Base-by-base conservation (phyloP, 495 filamentous ascomycete genomes). In the Podospora didyma region DNA sequence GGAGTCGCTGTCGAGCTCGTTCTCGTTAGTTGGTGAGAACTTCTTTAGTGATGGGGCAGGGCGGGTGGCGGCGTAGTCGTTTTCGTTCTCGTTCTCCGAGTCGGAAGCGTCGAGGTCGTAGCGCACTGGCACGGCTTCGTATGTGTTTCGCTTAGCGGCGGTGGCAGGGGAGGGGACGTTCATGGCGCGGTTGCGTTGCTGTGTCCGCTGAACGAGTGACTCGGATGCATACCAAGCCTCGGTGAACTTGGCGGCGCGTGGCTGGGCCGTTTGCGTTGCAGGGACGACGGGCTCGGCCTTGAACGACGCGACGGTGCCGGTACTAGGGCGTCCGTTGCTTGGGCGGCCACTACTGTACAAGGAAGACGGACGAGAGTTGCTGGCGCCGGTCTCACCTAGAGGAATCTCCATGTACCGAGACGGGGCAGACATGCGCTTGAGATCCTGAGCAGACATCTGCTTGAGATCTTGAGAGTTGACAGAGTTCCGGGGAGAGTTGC, bases 221-320 rank as follows among this genome's bases (percentile, higher is more conserved):
- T 81, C 77, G 24, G 75, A 72, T 6, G 79, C 68, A 62, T 77
- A 79, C 80, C 80, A 87, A 0, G 82, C 73, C 60, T 87, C 83
- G 10, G 78, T 79, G 64, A 87, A 81, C 75, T 80, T 84, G 57
- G 86, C 84, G 3, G 78, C 70, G 41, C 85, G 82, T 20, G 69
- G 70, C 17, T 73, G 72, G 16, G 66, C 49, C 61, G 74, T 63
- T 65, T 74, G 57, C 58, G 64, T 42, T 56, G 75, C 53, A 0
- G 49, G 53, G 20, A 65, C n/a, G n/a, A n/a, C 58, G 19, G 58
- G 52, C 19, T 57, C 53, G 26, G 56, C 37, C 53, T 47, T 56
- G 53, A 57, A 53, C 11, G 62, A 63, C 19, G 63, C 58, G 16
- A 69, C 62, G 39, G 61, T 61, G 35, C 62, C 58, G 56, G 55